These are phyloP conservation scores for Malus domestica DNA, from an alignment of 306 rosid species.

Conservation along the genomic window ASM211411v1 NC_041800.1:32549733-32550232, in stretches of 20 bases:
- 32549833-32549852: conserved; percentile 93
- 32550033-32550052: conserved; percentile 93
- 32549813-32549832: conserved; percentile 92
- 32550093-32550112: conserved; percentile 88
- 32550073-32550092: conserved; percentile 85
- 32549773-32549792: conserved; percentile 93
- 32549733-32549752: conserved; percentile 85
- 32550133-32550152: conserved; percentile 94
- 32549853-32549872: conserved; percentile 93
- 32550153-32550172: conserved; percentile 89
- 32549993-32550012: conserved; percentile 90
- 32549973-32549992: conserved; percentile 82
- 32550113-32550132: conserved; percentile 85
- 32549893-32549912: conserved; percentile 96
- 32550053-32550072: conserved; percentile 98
- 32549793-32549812: conserved; percentile 88
- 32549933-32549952: conserved; percentile 99
- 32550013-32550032: conserved; percentile 98
- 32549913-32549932: conserved; percentile 89
- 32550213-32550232: conserved; percentile 87
- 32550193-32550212: conserved; percentile 93
- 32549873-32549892: conserved; percentile 89
- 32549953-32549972: conserved; percentile 97
- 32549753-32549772: conserved; percentile 93
- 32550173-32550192: conserved; percentile 89